Evolutionary conservation across 345 rosid genomes (phyloP), one percentile per base, ranked within the genome.

Genomic region (Pugionium cornutum): DNA sequence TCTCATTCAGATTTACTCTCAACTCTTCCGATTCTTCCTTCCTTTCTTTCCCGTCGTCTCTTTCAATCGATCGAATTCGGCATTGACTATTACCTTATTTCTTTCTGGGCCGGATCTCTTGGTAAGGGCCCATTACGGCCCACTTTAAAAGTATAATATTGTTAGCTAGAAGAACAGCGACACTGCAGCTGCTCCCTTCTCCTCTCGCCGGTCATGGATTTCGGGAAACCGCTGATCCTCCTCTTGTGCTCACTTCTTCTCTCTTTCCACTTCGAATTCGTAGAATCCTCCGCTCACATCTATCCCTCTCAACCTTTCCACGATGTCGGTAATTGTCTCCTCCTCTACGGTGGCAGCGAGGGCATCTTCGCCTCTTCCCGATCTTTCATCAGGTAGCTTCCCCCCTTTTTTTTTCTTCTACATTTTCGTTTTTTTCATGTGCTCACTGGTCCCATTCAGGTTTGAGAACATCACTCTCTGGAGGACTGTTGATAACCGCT

Each of bases 261-360:
- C 42, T 79, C 71, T 2, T 26, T 59, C 46, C 66, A 64, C 52
- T 44, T 66, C 5, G 29, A 50, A 36, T 30, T 75, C 62, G 43
- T 60, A n/a, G 49, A 68, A 36, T 83, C 88, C 53, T 94, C 99
- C 66, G 76, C 77, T 68, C 99, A 94, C 85, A 58, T 75, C 74
- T 90, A 94, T 82, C 37, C 63, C 44, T 76, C 76, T 3, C 82
- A 83, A 45, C 66, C 83, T 43, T 90, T 94, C 83, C 71, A 64
- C 47, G 96, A 88, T 70, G 90, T 86, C 62, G 99, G 99, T 66
- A 94, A 85, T 55, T 74, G 95, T 50, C 84, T 76, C 70, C 95
- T 94, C 69, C 92, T 94, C 67, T 77, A 92, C 50, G 99, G 99
- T 45, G 99, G 97, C 69, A 94, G 99, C 82, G 99, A 94, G 68